Evolutionary conservation across 345 rosid species (phyloP).

Genomic region (Populus alba): DNA sequence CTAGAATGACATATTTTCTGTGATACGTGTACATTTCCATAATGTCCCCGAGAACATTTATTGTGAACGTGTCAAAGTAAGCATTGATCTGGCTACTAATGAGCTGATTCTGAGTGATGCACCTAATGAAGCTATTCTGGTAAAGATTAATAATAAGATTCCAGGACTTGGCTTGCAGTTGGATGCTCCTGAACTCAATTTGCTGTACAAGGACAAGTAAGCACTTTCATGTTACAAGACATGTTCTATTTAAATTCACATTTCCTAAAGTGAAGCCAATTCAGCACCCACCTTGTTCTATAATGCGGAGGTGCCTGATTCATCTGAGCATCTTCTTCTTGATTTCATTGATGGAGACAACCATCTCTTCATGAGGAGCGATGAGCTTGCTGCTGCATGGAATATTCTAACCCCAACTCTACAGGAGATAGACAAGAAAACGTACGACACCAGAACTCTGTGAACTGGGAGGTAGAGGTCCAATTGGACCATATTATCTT

Average conservation of each 20-base stretch:
- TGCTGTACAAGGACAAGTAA: constrained; percentile 73
- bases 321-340: constrained; percentile 73
- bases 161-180: constrained; percentile 74
- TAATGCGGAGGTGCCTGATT: constrained; percentile 62
- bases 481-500: constrained; percentile 66
- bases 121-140: constrained; percentile 72
- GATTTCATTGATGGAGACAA: constrained; percentile 80
- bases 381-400: constrained; percentile 80
- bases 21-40: too few species aligned
- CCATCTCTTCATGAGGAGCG: constrained; percentile 81
- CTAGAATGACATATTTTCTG: neutral
- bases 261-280: neutral
- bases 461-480: constrained; percentile 76
- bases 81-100: constrained; percentile 49
- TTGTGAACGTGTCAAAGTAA: constrained; percentile 52
- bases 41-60: constrained; percentile 69
- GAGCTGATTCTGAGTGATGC: constrained; percentile 61
- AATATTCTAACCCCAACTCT: constrained; percentile 48
- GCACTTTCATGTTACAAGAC: neutral
- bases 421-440: constrained; percentile 52
- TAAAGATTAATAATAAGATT: constrained; percentile 59
- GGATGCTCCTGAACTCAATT: constrained; percentile 73
- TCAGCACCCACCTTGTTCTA: neutral
- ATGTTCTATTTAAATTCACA: neutral
- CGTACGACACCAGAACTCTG: constrained; percentile 56